Conservation (phyloP, 2,329 filamentous ascomycete genomes). For the Penicillium aurantiogriseum region DNA sequence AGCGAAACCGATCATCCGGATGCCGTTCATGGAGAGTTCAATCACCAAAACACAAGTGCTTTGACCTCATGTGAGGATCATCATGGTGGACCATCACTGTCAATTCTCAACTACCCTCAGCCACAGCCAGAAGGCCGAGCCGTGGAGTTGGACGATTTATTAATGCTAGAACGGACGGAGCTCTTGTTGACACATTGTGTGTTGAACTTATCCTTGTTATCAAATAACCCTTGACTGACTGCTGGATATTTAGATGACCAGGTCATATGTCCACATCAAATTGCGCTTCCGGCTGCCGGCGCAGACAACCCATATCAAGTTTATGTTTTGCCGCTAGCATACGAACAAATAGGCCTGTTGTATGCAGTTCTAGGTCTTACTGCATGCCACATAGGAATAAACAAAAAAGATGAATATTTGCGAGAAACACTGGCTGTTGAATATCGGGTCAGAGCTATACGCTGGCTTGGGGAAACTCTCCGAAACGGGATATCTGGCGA, state of each 20-base stretch:
- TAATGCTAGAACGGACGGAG: conserved; percentile 5
- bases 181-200: conserved; percentile 1
- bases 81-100: neutral
- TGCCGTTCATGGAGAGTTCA: neutral
- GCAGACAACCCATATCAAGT: conserved; percentile 30
- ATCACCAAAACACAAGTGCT: no score
- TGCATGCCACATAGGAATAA: conserved; percentile 29
- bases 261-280: conserved; percentile 31
- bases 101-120: no score
- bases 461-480: conserved; percentile 27
- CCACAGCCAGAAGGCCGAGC: neutral
- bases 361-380: conserved; percentile 31
- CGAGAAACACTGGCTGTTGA: conserved; percentile 28
- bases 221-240: neutral
- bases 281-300: conserved; percentile 24
- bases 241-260: conserved; percentile 21
- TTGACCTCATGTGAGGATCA: no score
- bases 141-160: conserved; percentile 3
- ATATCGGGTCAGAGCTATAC: conserved; percentile 31
- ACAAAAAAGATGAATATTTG: conserved; percentile 20
- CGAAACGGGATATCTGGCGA: conserved; percentile 25
- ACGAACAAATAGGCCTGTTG: conserved; percentile 28
- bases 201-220: neutral
- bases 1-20: neutral
- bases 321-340: conserved; percentile 31